Base-by-base conservation (phyloP, 345 rosid species). In the Capsella bursapastoris region DNA sequence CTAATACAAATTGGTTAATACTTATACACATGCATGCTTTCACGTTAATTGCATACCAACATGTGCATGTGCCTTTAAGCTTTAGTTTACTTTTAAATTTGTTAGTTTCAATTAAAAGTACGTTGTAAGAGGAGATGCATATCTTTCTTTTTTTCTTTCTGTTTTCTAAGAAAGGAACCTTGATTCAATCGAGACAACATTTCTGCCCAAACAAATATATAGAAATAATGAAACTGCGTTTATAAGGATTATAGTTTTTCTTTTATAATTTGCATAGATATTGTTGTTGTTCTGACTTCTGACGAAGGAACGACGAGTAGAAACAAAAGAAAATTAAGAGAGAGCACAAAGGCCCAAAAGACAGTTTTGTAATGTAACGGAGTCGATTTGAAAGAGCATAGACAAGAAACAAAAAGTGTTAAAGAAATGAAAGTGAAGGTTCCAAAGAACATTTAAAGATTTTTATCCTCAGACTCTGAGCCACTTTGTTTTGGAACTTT, bases 401-500 rank as follows among this genome's bases (percentile, higher is more conserved):
- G 57, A 70, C 65, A 64, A 44, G 14, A 59, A 51, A 29, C 29
- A 59, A 47, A 45, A 50, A 68, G 35, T 53, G 44, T 56, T 75
- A 51, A 75, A 68, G 41, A 57, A 66, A 32, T 44, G 70, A 76
- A 53, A 76, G 48, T 64, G 71, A 76, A 76, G 71, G 65, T 76
- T 76, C 71, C 76, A 70, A 76, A 76, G 53, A 76, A 35, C 59
- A 55, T 61, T 49, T 76, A 76, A 69, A 63, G 38, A 38, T 45
- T 27, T 27, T 69, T 16, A 61, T 68, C 70, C 45, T 45, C 29
- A 47, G 44, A 52, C 47, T 47, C 18, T 63, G 66, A 76, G 71
- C 65, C 65, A 69, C 79, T 70, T 62, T 70, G 13, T 28, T 18
- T 70, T 68, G 69, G 64, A 60, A 68, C 50, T 75, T 69, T 63